Base-by-base conservation (phyloP, 371 early-diverging fungal genomes). In the Vairimorpha ceranae region DNA sequence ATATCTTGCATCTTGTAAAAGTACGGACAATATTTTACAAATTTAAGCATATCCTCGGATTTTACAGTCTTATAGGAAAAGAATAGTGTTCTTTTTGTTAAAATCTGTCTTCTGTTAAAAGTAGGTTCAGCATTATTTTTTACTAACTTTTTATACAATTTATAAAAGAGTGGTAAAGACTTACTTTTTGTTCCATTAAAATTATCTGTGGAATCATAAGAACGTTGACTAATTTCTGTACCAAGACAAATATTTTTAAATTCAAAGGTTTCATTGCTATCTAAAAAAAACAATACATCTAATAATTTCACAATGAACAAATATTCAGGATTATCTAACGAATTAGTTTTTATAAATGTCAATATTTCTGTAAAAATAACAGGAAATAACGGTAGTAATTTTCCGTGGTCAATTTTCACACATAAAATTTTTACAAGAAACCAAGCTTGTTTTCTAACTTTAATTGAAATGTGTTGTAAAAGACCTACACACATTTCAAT, bases 341-440 rank as follows among this genome's bases (percentile, higher is more conserved):
- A 29, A 0, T 51, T 23, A 7, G 25, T 38, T 10, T 63, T 60
- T n/a, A 70, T 7, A 4, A 36, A 21, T 30, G 56, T 27, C 0
- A 58, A 46, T 2, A 45, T 43, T 19, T 80, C 80, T 35, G 69
- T 74, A 6, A 77, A 35, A 41, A 70, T 25, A 30, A 80, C 69
- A 8, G 80, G 77, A 64, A 73, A 80, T n/a, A 80, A 46, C 48
- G 68, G 72, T 27, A 66, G 36, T 7, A 80, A 77, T 30, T 70
- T 65, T 33, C 45, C 56, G 3, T 64, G 64, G 12, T 73, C 65
- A 36, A 80, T 72, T 56, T 74, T 76, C 29, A 80, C 35, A 52
- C 71, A 51, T 12, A 80, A 27, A 25, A 65, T 71, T 35, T 74
- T 48, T 43, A 69, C 68, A 7, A 80, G 70, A 48, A 70, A 36